Evolutionary conservation across 140 eudicot species (phyloP).

Genomic region (Ambrosia hybrid): DNA sequence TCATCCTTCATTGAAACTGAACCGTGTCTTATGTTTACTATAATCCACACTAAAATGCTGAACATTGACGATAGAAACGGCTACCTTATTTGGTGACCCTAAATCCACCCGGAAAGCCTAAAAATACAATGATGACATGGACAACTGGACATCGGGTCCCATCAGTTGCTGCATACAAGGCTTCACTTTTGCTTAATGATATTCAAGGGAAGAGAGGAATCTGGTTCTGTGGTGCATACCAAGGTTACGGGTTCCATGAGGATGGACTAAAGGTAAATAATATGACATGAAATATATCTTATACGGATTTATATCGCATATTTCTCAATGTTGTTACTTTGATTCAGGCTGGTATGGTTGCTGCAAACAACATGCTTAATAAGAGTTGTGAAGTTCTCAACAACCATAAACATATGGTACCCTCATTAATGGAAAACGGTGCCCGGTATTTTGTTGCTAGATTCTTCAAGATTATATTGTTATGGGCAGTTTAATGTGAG

Average conservation of each 20-base stretch:
- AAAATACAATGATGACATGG: constrained; percentile 71
- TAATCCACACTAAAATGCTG: constrained; percentile 39
- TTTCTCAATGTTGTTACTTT: neutral
- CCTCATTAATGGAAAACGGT: constrained; percentile 66
- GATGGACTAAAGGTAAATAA: constrained; percentile 85
- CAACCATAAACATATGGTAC: constrained; percentile 95
- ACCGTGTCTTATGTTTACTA: neutral
- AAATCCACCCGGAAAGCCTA: constrained; percentile 73
- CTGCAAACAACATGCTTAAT: constrained; percentile 65
- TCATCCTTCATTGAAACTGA: neutral
- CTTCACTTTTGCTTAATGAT: constrained; percentile 56
- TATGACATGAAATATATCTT: neutral
- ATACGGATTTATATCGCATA: neutral
- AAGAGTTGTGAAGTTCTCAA: constrained; percentile 39
- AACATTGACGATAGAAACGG: constrained; percentile 49
- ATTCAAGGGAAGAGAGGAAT: constrained; percentile 95
- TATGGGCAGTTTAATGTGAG: constrained; percentile 79
- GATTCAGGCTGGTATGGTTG: constrained; percentile 75
- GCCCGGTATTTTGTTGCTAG: constrained; percentile 78
- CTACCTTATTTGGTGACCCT: constrained; percentile 75
- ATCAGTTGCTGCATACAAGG: constrained; percentile 88
- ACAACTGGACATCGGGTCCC: constrained; percentile 91
- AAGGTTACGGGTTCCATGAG: constrained; percentile 97
- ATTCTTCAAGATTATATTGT: constrained; percentile 60
- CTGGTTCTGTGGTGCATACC: constrained; percentile 99